Conservation (phyloP, 2,329 filamentous ascomycete species). For the Fusarium beomiforme region DNA sequence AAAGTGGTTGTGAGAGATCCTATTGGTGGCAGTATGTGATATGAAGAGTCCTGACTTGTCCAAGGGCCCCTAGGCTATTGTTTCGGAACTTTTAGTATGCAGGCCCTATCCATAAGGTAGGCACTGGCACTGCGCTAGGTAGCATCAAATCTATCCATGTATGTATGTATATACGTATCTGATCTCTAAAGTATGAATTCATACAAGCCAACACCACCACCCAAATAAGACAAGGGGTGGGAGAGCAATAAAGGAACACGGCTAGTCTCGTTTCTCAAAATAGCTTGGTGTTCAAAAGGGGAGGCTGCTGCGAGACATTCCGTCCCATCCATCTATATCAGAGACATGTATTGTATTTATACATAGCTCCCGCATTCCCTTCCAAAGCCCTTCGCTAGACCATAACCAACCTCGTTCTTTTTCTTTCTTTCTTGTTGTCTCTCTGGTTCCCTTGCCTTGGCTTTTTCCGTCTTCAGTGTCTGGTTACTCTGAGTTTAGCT, state of each 20-base stretch:
- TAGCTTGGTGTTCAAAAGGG: slow-evolving; percentile 4
- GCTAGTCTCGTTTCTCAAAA: slow-evolving; percentile 6
- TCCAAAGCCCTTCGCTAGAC: slow-evolving; percentile 29
- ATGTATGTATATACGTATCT: no score
- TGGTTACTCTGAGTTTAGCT: slow-evolving; percentile 25
- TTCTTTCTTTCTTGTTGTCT: not conserved
- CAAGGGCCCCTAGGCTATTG: slow-evolving; percentile 8
- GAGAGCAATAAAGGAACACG: not conserved
- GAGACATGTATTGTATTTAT: slow-evolving; percentile 40
- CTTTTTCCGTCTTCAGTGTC: slow-evolving; percentile 36
- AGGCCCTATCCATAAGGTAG: no score
- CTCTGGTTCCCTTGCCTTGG: not conserved
- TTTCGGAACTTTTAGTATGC: slow-evolving; percentile 29
- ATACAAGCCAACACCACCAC: slow-evolving; percentile 1
- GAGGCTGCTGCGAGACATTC: not conserved
- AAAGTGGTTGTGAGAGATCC: not conserved
- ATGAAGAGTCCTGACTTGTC: not conserved
- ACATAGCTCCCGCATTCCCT: slow-evolving; percentile 42
- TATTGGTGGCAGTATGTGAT: not conserved
- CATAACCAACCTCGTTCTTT: slow-evolving; percentile 21
- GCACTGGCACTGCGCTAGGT: not conserved
- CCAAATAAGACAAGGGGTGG: not conserved
- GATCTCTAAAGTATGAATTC: slow-evolving; percentile 13
- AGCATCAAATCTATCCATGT: no score
- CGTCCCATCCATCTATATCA: slow-evolving; percentile 1